Evolutionary conservation across 306 rosid species (phyloP).

Genomic region (Fragaria vesca): DNA sequence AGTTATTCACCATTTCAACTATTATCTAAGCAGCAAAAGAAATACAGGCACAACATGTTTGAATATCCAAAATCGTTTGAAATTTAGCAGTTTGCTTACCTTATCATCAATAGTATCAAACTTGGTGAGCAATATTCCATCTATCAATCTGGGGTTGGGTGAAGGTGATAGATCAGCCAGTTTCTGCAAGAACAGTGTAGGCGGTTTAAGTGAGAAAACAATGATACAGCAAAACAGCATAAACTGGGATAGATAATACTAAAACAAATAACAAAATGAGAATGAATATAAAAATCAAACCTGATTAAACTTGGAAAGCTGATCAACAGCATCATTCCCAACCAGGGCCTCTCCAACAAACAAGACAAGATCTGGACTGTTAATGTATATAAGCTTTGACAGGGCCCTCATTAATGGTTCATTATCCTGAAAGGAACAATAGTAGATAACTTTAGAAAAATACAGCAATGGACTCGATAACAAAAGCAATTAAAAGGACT

Average conservation of each 20-base stretch:
- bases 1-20: neutral
- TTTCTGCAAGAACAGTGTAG: constrained; percentile 54
- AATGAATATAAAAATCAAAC: constrained; percentile 32
- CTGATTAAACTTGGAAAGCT: constrained; percentile 96
- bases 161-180: constrained; percentile 81
- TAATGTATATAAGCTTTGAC: constrained; percentile 84
- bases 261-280: neutral
- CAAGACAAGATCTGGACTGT: constrained; percentile 90
- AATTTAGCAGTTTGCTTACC: constrained; percentile 37
- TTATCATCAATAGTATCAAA: constrained; percentile 95
- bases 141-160: constrained; percentile 67
- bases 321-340: constrained; percentile 98
- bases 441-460: neutral
- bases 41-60: neutral
- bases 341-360: constrained; percentile 99
- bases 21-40: neutral
- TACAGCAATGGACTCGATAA: neutral
- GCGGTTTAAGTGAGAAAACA: constrained; percentile 12
- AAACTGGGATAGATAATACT: constrained; percentile 9
- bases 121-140: constrained; percentile 95
- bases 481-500: neutral
- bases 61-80: neutral
- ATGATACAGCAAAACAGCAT: neutral
- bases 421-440: constrained; percentile 64
- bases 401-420: constrained; percentile 98